Percentiles rank a stretch among this genome's conserved stretches.
Evolutionary conservation across 306 rosid genomes (phyloP).

Genomic region (Vachellia pachyceras): DNA sequence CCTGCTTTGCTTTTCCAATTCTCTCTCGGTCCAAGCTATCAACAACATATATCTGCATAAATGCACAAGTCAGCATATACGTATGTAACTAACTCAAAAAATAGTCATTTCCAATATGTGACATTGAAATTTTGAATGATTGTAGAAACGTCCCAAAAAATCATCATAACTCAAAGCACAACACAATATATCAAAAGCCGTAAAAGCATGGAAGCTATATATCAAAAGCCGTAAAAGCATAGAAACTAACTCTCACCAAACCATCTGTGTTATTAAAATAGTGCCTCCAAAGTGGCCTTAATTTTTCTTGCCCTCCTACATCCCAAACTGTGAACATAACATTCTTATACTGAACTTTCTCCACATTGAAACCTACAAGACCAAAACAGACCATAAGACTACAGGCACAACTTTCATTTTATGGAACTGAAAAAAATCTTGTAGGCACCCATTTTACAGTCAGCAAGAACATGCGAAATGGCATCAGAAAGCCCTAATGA

Average conservation of each 20-base stretch:
- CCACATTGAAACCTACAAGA: slow-evolving; percentile 89
- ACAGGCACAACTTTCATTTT: slow-evolving; percentile 14
- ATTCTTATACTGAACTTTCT: slow-evolving; percentile 97
- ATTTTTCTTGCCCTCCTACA: slow-evolving; percentile 95
- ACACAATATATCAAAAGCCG: not conserved
- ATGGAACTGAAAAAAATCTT: slow-evolving; percentile 28
- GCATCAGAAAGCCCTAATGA: not conserved
- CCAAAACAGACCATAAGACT: slow-evolving; percentile 20
- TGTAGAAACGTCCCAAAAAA: slow-evolving; percentile 15
- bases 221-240: slow-evolving; percentile 19
- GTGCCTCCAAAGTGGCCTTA: slow-evolving; percentile 98
- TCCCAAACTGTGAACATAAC: slow-evolving; percentile 98
- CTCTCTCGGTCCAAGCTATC: slow-evolving; percentile 96
- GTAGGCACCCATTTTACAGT: not conserved
- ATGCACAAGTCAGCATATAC: slow-evolving; percentile 22
- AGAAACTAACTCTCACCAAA: slow-evolving; percentile 58
- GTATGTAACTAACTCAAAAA: too few species aligned
- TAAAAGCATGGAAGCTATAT: slow-evolving; percentile 25
- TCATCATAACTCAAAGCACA: slow-evolving; percentile 6
- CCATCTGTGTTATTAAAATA: slow-evolving; percentile 95
- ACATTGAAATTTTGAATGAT: slow-evolving; percentile 4
- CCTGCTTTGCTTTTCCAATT: slow-evolving; percentile 84
- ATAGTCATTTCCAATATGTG: not conserved
- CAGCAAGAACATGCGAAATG: not conserved
- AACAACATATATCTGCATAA: slow-evolving; percentile 85